phyloP scores from a whole-genome alignment of 345 rosid genomes.

The Eutrema yunnanense region DNA sequence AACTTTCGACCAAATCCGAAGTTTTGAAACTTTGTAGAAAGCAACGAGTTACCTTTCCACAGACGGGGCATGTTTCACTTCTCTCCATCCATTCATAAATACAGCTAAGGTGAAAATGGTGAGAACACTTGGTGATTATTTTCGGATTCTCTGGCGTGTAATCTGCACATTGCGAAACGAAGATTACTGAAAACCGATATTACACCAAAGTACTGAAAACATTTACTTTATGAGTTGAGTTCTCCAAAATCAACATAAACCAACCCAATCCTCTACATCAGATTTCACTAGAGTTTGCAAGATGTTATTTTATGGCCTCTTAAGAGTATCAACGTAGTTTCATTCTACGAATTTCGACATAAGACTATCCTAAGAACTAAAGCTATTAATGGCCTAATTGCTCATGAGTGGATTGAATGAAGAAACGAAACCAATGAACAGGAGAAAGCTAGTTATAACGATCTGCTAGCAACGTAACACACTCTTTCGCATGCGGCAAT shows the following conservation, averaged over 20 bases:
- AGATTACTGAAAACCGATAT: background rate
- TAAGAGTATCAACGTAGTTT: background rate
- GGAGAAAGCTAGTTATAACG: background rate
- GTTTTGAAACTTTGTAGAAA: background rate
- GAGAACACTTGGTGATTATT: constrained; percentile 83
- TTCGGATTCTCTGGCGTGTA: constrained; percentile 90
- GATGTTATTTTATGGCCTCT: background rate
- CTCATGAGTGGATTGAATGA: background rate
- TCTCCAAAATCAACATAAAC: background rate
- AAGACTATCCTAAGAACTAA: background rate
- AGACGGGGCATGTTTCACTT: constrained; percentile 95
- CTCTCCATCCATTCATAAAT: constrained; percentile 99
- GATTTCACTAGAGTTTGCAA: background rate
- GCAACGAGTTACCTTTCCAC: constrained; percentile 74
- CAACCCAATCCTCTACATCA: background rate
- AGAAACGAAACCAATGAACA: background rate
- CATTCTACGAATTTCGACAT: background rate
- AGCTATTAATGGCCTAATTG: background rate
- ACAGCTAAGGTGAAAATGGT: constrained; percentile 99
- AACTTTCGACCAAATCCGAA: background rate
- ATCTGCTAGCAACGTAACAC: background rate
- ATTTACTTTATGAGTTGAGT: background rate
- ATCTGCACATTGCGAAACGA: constrained; percentile 44
- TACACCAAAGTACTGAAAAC: background rate
- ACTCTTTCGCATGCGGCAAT: background rate